Evolutionary conservation across 2,329 filamentous ascomycete genomes (phyloP).

Genomic region (Fusarium scirpi): DNA sequence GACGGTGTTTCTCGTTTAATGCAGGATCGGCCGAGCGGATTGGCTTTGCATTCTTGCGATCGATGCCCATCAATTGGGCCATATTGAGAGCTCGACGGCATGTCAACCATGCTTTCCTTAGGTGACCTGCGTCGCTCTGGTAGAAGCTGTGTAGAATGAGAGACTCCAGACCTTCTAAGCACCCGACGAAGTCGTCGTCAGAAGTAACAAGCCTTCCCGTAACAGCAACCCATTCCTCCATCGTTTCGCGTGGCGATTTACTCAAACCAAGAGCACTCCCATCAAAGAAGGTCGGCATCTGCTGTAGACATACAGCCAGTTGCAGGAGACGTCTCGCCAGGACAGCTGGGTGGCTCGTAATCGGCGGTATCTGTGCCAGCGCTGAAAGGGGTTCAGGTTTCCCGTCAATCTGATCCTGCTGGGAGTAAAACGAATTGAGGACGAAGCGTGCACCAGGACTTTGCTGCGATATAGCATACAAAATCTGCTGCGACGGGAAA

Average conservation of each 20-base stretch:
- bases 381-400: constrained; percentile 49
- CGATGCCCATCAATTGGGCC: constrained; percentile 64
- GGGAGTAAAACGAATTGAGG: constrained; percentile 46
- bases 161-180: constrained; percentile 65
- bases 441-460: constrained; percentile 45
- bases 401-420: constrained; percentile 49
- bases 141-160: constrained; percentile 62
- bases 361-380: constrained; percentile 50
- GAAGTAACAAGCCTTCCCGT: constrained; percentile 58
- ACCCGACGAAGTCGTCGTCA: constrained; percentile 64
- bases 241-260: constrained; percentile 33
- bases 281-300: constrained; percentile 53
- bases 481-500: constrained; percentile 38
- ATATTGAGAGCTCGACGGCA: constrained; percentile 63
- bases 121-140: constrained; percentile 65
- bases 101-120: constrained; percentile 66
- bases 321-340: constrained; percentile 62
- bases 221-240: constrained; percentile 49
- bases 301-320: constrained; percentile 60
- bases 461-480: constrained; percentile 43
- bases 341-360: constrained; percentile 60
- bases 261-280: constrained; percentile 43
- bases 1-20: constrained; percentile 48
- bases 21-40: constrained; percentile 55
- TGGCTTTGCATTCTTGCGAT: constrained; percentile 50